phyloP scores from a whole-genome alignment of 148 eudicot genomes.

The Camellia japonica region DNA sequence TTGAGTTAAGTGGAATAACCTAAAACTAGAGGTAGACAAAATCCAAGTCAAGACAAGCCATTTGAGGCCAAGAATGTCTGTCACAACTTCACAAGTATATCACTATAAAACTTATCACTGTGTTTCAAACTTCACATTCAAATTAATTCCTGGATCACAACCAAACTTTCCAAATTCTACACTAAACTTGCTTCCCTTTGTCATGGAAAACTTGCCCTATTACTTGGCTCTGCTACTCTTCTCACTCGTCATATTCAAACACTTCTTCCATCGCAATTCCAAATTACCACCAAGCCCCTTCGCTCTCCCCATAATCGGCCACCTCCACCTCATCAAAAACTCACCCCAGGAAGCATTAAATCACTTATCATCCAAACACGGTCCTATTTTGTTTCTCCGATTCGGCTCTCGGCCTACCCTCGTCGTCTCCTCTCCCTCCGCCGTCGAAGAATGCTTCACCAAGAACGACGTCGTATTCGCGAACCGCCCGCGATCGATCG shows the following conservation, averaged over 20 bases:
- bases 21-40: too few relatives aligned
- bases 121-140: too few relatives aligned
- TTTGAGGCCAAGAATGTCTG: too few relatives aligned
- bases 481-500: constrained; percentile 7
- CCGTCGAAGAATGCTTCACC: constrained; percentile 25
- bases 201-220: neutral
- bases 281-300: constrained; percentile 23
- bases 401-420: constrained; percentile 18
- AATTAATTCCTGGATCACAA: too few relatives aligned
- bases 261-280: neutral
- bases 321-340: constrained; percentile 23
- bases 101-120: too few relatives aligned
- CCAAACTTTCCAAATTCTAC: too few relatives aligned
- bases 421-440: constrained; percentile 23
- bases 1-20: too few relatives aligned
- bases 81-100: too few relatives aligned
- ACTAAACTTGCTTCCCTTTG: too few relatives aligned
- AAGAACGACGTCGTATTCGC: constrained; percentile 27
- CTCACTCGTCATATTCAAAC: constrained; percentile 1
- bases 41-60: too few relatives aligned
- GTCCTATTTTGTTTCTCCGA: constrained; percentile 17
- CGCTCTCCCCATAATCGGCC: constrained; percentile 32
- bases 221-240: constrained; percentile 5
- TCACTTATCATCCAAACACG: constrained; percentile 10
- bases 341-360: neutral